phyloP scores from a whole-genome alignment of 2,329 filamentous ascomycete genomes.

The Fusarium chuoi region DNA sequence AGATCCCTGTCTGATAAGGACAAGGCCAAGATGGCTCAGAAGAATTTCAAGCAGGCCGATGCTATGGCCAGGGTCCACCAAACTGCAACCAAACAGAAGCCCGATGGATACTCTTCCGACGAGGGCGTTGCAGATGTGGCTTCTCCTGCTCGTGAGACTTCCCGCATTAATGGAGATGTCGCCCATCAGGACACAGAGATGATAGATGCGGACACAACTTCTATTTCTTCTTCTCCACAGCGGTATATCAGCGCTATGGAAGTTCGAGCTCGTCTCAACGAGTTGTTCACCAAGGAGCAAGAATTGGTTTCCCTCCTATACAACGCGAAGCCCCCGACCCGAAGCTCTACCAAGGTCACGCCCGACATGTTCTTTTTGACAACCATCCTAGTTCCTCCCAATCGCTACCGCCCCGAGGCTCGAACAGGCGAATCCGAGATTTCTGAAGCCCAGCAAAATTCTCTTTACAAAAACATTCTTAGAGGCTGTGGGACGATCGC shows the following conservation, averaged over 20 bases:
- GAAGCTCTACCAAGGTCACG: constrained; percentile 66
- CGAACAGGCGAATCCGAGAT: constrained; percentile 83
- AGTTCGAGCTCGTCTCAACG: constrained; percentile 79
- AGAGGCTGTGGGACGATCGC: constrained; percentile 78
- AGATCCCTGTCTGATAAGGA: constrained; percentile 81
- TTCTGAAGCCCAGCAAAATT: constrained; percentile 89
- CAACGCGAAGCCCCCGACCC: constrained; percentile 73
- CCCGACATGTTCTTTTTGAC: constrained; percentile 96
- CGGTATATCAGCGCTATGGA: constrained; percentile 86
- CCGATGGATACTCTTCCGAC: constrained; percentile 63
- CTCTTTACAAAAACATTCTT: constrained; percentile 85
- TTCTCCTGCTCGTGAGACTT: constrained; percentile 51
- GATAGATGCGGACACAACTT: constrained; percentile 45
- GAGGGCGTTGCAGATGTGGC: constrained; percentile 77
- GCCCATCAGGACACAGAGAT: constrained; percentile 57
- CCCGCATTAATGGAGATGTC: constrained; percentile 57
- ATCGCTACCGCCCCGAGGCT: constrained; percentile 89
- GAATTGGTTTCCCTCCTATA: constrained; percentile 89
- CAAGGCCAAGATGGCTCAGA: constrained; percentile 78
- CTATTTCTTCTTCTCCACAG: constrained; percentile 55
- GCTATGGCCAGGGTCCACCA: constrained; percentile 65
- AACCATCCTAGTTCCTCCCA: constrained; percentile 88
- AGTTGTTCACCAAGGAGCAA: constrained; percentile 88
- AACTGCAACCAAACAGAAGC: constrained; percentile 52
- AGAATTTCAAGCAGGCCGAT: constrained; percentile 73